Conservation (phyloP, 2,329 filamentous ascomycete genomes). For the Fusarium penzigii region DNA sequence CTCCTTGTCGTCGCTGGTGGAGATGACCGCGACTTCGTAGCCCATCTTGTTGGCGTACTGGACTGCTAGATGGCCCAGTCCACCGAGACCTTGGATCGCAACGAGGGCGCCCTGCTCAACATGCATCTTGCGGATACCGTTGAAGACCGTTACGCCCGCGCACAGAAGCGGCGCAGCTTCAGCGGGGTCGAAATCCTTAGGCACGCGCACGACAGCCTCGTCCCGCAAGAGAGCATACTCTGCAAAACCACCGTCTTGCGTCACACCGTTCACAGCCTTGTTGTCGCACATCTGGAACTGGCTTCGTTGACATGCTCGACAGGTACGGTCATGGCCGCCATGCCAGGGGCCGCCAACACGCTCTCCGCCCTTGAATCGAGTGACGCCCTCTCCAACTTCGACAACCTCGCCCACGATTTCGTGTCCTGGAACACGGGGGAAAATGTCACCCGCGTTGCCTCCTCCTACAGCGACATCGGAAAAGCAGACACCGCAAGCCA, state of each 20-base stretch:
- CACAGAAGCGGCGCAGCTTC: conserved; percentile 62
- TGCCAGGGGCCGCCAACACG: conserved; percentile 57
- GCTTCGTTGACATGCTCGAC: conserved; percentile 63
- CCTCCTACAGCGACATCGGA: conserved; percentile 53
- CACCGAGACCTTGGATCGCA: conserved; percentile 70
- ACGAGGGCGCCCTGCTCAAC: conserved; percentile 55
- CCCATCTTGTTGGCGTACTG: conserved; percentile 78
- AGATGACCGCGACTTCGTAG: conserved; percentile 70
- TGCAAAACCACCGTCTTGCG: conserved; percentile 66
- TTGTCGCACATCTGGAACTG: conserved; percentile 70
- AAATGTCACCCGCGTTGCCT: conserved; percentile 55
- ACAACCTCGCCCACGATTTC: conserved; percentile 70
- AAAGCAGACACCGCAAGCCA: conserved; percentile 73
- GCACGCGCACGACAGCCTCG: conserved; percentile 61
- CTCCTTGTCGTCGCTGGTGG: conserved; percentile 65
- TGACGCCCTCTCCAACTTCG: conserved; percentile 58
- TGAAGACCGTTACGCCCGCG: conserved; percentile 66
- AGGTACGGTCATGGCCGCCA: conserved; percentile 59
- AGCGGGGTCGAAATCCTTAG: conserved; percentile 51
- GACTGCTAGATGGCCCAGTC: conserved; percentile 75
- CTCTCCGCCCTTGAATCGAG: conserved; percentile 62
- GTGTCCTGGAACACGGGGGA: conserved; percentile 68
- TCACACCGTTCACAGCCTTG: conserved; percentile 64
- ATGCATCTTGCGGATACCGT: conserved; percentile 55
- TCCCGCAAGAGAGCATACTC: conserved; percentile 62